phyloP scores from a whole-genome alignment of 352 stramenopile genomes.

The Thraustochytrium sp. region DNA sequence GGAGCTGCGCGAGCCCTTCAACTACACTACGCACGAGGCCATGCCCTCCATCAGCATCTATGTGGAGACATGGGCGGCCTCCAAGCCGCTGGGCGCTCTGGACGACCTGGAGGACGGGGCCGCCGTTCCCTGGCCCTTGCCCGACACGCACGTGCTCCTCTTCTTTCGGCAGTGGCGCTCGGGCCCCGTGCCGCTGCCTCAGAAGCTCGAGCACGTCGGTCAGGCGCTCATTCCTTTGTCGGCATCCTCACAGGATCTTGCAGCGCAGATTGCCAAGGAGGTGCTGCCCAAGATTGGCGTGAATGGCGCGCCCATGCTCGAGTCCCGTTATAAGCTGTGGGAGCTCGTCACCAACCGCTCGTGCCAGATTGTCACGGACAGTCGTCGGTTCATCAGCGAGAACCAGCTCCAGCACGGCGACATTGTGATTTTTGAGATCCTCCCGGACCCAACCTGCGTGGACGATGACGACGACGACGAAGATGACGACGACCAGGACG shows the following conservation, averaged over 20 bases:
- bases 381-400: not conserved
- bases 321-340: not conserved
- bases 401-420: conserved; percentile 4
- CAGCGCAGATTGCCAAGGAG: not conserved
- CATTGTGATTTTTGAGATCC: conserved; percentile 5
- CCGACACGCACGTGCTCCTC: not conserved
- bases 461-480: not conserved
- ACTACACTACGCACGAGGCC: not conserved
- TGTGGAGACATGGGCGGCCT: not conserved
- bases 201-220: conserved; percentile 22
- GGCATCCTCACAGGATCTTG: not conserved
- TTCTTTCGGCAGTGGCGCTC: not conserved
- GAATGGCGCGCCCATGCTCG: not conserved
- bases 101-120: not conserved
- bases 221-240: not conserved
- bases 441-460: too few species aligned
- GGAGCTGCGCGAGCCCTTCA: not conserved
- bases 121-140: not conserved
- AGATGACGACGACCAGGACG: not conserved
- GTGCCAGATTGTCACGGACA: not conserved
- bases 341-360: not conserved
- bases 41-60: not conserved
- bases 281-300: not conserved
- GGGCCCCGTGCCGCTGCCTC: not conserved
- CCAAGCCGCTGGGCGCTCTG: not conserved